Conservation (phyloP, 306 rosid genomes). For the Fragaria nilgerrensis region DNA sequence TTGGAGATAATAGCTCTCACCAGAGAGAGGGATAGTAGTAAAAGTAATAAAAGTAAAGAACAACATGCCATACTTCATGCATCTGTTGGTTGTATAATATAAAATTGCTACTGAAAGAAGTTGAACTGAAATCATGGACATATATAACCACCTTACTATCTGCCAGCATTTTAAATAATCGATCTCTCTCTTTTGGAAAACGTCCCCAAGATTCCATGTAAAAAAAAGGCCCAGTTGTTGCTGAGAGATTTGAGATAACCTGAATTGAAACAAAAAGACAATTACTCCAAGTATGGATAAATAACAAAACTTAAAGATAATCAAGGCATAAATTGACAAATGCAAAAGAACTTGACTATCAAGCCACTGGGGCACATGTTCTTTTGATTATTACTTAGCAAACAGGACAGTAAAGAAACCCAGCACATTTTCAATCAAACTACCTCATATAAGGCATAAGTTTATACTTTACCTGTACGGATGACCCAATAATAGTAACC, state of each 20-base stretch:
- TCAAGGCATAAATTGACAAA: not conserved
- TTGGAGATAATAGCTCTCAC: not conserved
- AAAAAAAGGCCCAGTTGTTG: constrained; percentile 55
- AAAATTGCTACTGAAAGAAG: constrained; percentile 2
- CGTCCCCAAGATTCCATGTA: constrained; percentile 78
- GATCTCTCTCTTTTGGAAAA: constrained; percentile 78
- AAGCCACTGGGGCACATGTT: not conserved
- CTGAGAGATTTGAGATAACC: constrained; percentile 84
- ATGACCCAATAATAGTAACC: constrained; percentile 70
- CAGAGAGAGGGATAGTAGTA: not conserved
- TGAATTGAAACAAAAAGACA: constrained; percentile 23
- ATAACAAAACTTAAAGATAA: not conserved
- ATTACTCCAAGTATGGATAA: not conserved
- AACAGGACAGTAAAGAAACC: not conserved
- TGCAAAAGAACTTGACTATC: not conserved
- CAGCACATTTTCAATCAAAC: not conserved
- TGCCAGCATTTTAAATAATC: constrained; percentile 61
- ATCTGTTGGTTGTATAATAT: not conserved
- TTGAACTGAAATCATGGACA: constrained; percentile 2
- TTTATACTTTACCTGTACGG: constrained; percentile 54
- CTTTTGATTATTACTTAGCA: not conserved
- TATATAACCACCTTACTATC: constrained; percentile 57
- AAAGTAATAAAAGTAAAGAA: constrained; percentile 1
- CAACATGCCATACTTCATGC: not conserved
- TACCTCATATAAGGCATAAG: not conserved